Evolutionary conservation across 1,139 yeast species (phyloP), one percentile per base, ranked within the genome.

Genomic region (Hansenula sp.): DNA sequence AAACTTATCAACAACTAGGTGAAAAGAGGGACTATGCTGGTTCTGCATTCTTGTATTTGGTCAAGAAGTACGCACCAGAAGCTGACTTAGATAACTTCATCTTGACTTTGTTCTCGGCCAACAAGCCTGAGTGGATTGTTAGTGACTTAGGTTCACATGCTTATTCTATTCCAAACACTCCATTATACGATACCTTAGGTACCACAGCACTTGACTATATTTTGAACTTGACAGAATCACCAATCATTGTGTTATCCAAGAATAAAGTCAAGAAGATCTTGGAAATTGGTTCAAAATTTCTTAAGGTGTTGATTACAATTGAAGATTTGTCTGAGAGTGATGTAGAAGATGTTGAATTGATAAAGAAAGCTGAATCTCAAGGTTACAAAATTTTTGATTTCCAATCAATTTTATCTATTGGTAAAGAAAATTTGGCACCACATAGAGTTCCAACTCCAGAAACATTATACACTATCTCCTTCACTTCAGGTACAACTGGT

Each of bases 401-500:
- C 41, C 40, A 47, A 7, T 30, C 41, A 5, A 65, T 74, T 15
- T 59, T 65, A 35, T 57, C 59, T 36, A 56, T 74, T 18, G 81
- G 81, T 41, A 33, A 44, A 30, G 63, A 62, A 45, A 56, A 70
- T 33, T 47, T 47, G 16, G 62, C 64, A 48, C 67, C 67, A 7
- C 70, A 67, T 42, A 55, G 64, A 31, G 65, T 69, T 5, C 76
- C 80, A 36, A 58, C 55, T 2, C 72, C 79, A 2, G 71, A 72
- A 5, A 63, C 76, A 15, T 46, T 67, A 33, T 75, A 71, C 57
- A 74, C 80, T 32, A 71, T 77, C 46, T 66, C 76, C 10, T 77
- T 75, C 58, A 77, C 83, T 12, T 74, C 79, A 5, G 83, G 83
- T 41, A 77, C 83, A 17, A 75, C 81, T 3, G 80, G 80, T 33